Evolutionary conservation across 306 rosid genomes (phyloP).

Genomic region (Sophora flavescens): DNA sequence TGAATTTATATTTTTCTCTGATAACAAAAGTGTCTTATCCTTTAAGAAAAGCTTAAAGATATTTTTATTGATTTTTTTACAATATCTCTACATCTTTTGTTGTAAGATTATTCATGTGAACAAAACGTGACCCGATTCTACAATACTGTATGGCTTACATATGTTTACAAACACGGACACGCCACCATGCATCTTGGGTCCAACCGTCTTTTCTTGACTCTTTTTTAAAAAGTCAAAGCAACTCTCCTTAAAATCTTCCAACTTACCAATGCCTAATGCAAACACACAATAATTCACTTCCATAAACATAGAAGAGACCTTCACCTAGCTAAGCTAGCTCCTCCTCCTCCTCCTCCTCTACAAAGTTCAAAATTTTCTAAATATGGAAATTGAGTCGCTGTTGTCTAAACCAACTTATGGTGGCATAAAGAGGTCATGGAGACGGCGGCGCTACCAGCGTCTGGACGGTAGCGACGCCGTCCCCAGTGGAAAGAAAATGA

Average conservation of each 20-base stretch:
- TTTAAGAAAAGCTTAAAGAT: too few species aligned
- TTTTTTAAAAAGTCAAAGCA: background rate
- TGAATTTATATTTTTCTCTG: too few species aligned
- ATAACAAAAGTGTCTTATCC: too few species aligned
- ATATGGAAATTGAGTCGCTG: slow-evolving; percentile 54
- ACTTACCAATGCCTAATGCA: background rate
- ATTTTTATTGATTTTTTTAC: too few species aligned
- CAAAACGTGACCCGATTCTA: too few species aligned
- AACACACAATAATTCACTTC: slow-evolving; percentile 12
- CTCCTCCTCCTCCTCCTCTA: background rate
- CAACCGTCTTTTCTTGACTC: slow-evolving; percentile 39
- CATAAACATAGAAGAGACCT: background rate
- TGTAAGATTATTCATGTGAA: too few species aligned
- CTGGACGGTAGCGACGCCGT: slow-evolving; percentile 25
- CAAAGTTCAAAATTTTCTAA: background rate
- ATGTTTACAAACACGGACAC: background rate
- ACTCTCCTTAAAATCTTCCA: slow-evolving; percentile 32
- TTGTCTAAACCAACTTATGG: slow-evolving; percentile 47
- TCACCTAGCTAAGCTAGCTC: background rate
- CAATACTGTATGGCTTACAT: background rate
- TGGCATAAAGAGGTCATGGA: slow-evolving; percentile 44
- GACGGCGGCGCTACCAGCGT: slow-evolving; percentile 55
- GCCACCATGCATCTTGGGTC: slow-evolving; percentile 27
- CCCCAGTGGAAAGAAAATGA: slow-evolving; percentile 40
- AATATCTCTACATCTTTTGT: too few species aligned